Evolutionary conservation across 345 rosid genomes (phyloP).

Genomic region (Bretschneidera sinensis): DNA sequence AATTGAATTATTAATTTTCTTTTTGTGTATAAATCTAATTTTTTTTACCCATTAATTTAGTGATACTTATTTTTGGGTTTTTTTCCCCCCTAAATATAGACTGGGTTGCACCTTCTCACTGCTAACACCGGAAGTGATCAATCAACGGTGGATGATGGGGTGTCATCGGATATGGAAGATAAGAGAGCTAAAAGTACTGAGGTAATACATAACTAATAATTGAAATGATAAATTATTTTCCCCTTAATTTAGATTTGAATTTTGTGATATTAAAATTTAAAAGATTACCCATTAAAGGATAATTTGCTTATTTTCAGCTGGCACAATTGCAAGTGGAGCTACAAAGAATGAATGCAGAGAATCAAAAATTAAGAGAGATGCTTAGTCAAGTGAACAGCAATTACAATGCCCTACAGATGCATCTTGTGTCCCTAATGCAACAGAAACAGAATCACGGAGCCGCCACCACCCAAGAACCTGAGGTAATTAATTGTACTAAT

Average conservation of each 20-base stretch:
- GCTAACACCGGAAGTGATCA: constrained; percentile 69
- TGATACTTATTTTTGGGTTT: no score
- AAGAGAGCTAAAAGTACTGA: constrained; percentile 48
- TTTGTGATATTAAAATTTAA: no score
- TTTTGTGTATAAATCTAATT: no score
- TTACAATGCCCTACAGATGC: constrained; percentile 64
- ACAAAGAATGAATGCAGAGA: constrained; percentile 63
- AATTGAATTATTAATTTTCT: no score
- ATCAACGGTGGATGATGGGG: constrained; percentile 76
- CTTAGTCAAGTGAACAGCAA: constrained; percentile 64
- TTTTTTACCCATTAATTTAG: no score
- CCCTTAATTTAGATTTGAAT: no score
- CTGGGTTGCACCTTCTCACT: constrained; percentile 73
- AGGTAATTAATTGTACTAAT: constrained; percentile 37
- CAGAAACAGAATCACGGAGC: constrained; percentile 35
- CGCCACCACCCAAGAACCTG: constrained; percentile 25
- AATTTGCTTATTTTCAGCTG: constrained; percentile 28
- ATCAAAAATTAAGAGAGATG: constrained; percentile 69
- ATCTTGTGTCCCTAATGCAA: constrained; percentile 57
- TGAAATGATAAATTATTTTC: no score
- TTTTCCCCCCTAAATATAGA: constrained; percentile 36
- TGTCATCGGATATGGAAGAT: constrained; percentile 55
- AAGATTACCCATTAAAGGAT: background rate
- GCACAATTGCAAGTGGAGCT: constrained; percentile 61
- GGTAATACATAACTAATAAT: no score